Percentiles rank a stretch among this genome's conserved stretches.
phyloP scores from a whole-genome alignment of 345 rosid genomes.

The Populus nigra region DNA sequence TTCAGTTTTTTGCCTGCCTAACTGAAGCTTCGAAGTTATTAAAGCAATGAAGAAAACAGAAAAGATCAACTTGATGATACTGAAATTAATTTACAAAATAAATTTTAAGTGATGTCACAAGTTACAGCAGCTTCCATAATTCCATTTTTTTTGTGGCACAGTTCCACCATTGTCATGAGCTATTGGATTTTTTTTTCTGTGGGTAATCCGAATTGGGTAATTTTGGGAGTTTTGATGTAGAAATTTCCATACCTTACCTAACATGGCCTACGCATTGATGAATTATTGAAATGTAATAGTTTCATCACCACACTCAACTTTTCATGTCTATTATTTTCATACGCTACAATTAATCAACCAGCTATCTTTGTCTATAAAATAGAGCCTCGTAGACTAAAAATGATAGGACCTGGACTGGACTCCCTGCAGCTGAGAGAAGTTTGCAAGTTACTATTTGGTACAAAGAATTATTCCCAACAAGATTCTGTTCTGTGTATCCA shows the following conservation, averaged over 20 bases:
- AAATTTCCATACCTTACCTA: no score
- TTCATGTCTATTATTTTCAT: no score
- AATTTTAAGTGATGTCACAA: no score
- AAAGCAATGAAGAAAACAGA: no score
- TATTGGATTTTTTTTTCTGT: no score
- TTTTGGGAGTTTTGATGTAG: background rate
- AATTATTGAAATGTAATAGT: background rate
- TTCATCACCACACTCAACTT: background rate
- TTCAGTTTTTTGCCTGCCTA: background rate
- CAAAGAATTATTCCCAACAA: background rate
- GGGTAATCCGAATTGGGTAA: background rate
- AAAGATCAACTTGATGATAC: no score
- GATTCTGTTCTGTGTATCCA: background rate
- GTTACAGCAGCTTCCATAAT: no score
- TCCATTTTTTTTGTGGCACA: no score
- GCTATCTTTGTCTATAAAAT: no score
- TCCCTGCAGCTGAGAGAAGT: background rate
- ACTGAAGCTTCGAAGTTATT: background rate
- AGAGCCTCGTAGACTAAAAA: background rate
- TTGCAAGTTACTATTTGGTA: background rate
- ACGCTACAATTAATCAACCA: no score
- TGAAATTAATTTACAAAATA: no score
- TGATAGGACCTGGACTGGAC: background rate
- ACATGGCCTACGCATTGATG: background rate
- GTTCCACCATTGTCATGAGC: no score